Evolutionary conservation across 495 filamentous ascomycete species (phyloP), one percentile per base, ranked within the genome.

Genomic region (Cercophora samala): DNA sequence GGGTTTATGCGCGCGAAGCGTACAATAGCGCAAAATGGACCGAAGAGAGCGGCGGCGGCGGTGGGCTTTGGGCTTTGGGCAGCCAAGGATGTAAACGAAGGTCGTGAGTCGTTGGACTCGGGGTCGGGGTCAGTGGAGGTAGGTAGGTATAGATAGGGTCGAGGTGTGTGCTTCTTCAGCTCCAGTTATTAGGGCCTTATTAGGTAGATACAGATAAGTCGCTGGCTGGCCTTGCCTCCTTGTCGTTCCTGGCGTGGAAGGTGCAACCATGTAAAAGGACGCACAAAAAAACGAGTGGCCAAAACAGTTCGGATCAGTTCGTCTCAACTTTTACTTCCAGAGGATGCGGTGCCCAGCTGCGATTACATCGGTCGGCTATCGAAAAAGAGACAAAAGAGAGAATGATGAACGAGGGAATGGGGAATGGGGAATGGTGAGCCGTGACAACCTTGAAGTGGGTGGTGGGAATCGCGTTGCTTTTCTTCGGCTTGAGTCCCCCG

Each of bases 71-170:
- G 5, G 13, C 37, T 46, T 29, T 29, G 19, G 26, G 58, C 17
- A 60, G 26, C 58, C 58, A 60, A 62, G 60, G 37, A 29, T 8
- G 4, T 4, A 64, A 68, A 55, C 23, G 67, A 65, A 64, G 26
- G 67, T 64, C 62, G 66, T 58, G 62, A 64, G 66, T 68, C 62
- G 66, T 32, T 61, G 53, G 22, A 56, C 22, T 56, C 26, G 26
- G 26, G 26, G 26, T 29, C 37, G 56, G 56, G 55, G 32, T n/a
- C n/a, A n/a, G n/a, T n/a, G n/a, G n/a, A n/a, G n/a, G n/a, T n/a
- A n/a, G 37, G 53, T n/a, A 32, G 23, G 22, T 60, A 26, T 26
- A 63, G 53, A 63, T 54, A 54, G 37, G n/a, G 24, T 42, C 23
- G 64, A n/a, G n/a, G n/a, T n/a, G n/a, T n/a, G n/a, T n/a, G n/a